A percentile compares a stretch with the other conserved stretches of the same genome.
Evolutionary conservation across 2,329 filamentous ascomycete species (phyloP).

Genomic region (Metarhizium guizhouense): DNA sequence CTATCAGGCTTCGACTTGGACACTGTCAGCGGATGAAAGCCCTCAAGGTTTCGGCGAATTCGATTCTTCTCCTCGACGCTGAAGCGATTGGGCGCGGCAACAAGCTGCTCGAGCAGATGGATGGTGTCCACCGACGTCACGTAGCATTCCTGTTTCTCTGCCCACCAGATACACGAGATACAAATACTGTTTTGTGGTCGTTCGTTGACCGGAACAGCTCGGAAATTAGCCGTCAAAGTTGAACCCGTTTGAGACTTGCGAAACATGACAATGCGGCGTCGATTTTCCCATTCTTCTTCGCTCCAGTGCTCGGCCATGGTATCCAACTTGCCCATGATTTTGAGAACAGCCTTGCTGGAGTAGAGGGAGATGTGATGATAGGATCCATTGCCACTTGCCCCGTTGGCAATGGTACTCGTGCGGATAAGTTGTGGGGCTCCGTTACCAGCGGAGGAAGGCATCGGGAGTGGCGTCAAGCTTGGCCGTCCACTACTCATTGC

Average conservation of each 20-base stretch:
- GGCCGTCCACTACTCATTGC: constrained; percentile 32
- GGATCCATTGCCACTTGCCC: constrained; percentile 28
- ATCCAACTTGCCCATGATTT: constrained; percentile 78
- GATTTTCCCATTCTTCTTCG: constrained; percentile 67
- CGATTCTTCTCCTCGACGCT: constrained; percentile 98
- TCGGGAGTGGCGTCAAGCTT: constrained; percentile 38
- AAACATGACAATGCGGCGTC: constrained; percentile 83
- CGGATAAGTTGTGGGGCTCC: constrained; percentile 41
- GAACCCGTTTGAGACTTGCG: constrained; percentile 72
- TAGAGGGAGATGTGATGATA: constrained; percentile 78
- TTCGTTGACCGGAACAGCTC: constrained; percentile 68
- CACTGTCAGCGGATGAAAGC: constrained; percentile 85
- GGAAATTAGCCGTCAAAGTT: constrained; percentile 73
- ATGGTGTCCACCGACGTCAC: constrained; percentile 98
- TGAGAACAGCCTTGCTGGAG: constrained; percentile 73
- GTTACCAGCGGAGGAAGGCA: constrained; percentile 29
- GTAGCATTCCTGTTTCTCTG: constrained; percentile 80
- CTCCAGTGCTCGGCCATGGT: constrained; percentile 80
- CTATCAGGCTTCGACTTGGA: constrained; percentile 88
- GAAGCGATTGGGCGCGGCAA: constrained; percentile 67
- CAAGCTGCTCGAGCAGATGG: constrained; percentile 82
- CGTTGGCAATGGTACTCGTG: constrained; percentile 43
- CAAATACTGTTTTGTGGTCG: constrained; percentile 78
- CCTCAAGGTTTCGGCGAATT: constrained; percentile 90
- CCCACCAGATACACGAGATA: constrained; percentile 97